These are phyloP conservation scores for Fusarium poae DNA, from an alignment of 2,329 filamentous ascomycete species.

Conservation along the genomic window DNA sequence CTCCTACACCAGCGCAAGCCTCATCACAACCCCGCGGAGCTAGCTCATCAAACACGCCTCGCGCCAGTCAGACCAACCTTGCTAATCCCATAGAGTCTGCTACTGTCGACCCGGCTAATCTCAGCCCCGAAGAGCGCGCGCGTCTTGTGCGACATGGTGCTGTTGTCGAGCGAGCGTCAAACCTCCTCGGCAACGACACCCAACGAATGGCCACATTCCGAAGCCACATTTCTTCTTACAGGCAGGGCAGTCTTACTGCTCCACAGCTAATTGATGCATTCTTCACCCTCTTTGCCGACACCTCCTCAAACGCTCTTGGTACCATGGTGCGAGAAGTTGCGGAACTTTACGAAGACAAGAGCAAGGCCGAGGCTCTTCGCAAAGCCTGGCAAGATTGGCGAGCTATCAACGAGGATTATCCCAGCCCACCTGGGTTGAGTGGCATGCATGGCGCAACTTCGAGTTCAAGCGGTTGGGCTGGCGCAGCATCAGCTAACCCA, in stretches of 20 bases:
- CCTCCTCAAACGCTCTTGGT: constrained; percentile 82
- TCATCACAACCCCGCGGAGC: constrained; percentile 43
- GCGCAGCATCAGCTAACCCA: constrained; percentile 71
- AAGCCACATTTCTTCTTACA: constrained; percentile 81
- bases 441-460: constrained; percentile 74
- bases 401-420: constrained; percentile 95
- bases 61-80: constrained; percentile 44
- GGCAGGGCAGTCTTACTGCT: constrained; percentile 75
- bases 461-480: constrained; percentile 69
- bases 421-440: constrained; percentile 81
- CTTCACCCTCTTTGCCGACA: constrained; percentile 85
- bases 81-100: constrained; percentile 63
- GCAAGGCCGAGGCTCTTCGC: constrained; percentile 78
- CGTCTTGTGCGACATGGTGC: constrained; percentile 83
- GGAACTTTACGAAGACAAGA: constrained; percentile 88
- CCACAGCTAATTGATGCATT: constrained; percentile 86
- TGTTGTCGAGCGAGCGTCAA: constrained; percentile 86
- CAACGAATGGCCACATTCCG: constrained; percentile 84
- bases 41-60: constrained; percentile 44
- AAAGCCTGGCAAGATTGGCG: constrained; percentile 96
- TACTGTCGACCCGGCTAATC: constrained; percentile 63
- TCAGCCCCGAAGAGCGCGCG: constrained; percentile 83
- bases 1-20: constrained; percentile 45
- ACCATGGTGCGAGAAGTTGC: constrained; percentile 92
- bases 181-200: constrained; percentile 81